Base-by-base conservation (phyloP, 129 eudicot species). In the Pulicaria dysenterica region DNA sequence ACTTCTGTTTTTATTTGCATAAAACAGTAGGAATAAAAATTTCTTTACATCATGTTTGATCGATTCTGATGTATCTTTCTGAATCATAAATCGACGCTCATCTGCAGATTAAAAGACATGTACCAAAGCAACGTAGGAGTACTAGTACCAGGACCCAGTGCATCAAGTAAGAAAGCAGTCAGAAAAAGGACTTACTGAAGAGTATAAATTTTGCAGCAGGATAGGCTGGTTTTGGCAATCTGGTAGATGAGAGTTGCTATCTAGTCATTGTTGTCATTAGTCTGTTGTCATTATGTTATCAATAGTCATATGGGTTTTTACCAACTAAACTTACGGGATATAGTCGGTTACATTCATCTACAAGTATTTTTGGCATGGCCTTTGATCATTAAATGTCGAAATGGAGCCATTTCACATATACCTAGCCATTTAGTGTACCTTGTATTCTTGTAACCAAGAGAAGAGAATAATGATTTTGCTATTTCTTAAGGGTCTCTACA, bases 121-220 rank as follows among this genome's bases (percentile, higher is more conserved):
- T 89, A 85, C 79, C 91, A 89, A 86, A 85, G 89, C 49, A 67
- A 79, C 50, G 63, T 84, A 63, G 97, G 89, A 60, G 73, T 41
- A 72, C 73, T 85, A 5, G 38, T 77, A 36, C 57, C 89, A 58
- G 91, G 91, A 65, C 64, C 92, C 55, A 51, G 63, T 58, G 63
- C 83, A 42, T 58, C 80, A 48, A 72, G 87, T 45, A 95, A 88
- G 83, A 95, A 90, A 85, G 89, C 71, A 1, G 61, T 83, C 58
- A 84, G 97, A 45, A 95, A 88, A 64, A 95, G 81, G 87, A 90
- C 99, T 14, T 94, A 82, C 84, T 94, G 83, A 93, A 62, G 73
- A 38, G 10, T 39, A 41, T n/a, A 42, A 43, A 11, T 51, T 37
- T 46, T 10, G 56, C 48, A 49, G 50, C 57, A 72, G 39, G 40